Evolutionary conservation across 2,329 filamentous ascomycete species (phyloP).

Genomic region (Sclerotinia spermophila): DNA sequence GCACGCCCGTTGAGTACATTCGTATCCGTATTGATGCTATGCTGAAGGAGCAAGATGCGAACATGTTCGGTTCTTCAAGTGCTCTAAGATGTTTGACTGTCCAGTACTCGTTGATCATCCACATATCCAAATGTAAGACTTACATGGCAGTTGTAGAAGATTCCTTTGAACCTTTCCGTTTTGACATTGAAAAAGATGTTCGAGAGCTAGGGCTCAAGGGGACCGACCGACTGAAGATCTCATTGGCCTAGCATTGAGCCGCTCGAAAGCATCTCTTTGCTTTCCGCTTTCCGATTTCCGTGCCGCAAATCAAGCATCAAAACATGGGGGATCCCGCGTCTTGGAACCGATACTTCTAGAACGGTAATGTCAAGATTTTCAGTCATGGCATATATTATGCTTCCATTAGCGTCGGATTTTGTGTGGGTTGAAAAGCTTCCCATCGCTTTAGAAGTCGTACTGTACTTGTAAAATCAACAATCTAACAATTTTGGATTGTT

Average conservation of each 20-base stretch:
- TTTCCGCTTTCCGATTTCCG: slow-evolving; percentile 1
- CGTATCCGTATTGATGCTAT: neutral
- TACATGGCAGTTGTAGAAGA: neutral
- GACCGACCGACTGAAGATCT: neutral
- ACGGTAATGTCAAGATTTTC: neutral
- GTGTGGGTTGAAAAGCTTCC: neutral
- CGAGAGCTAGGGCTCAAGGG: neutral
- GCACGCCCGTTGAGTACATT: neutral
- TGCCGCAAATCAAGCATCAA: neutral
- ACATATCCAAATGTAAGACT: neutral
- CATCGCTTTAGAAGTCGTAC: neutral
- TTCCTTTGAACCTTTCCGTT: neutral
- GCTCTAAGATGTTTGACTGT: neutral
- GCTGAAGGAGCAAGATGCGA: neutral
- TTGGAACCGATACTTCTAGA: neutral
- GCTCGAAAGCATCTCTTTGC: neutral
- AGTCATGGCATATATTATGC: neutral
- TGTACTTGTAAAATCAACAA: neutral
- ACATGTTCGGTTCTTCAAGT: neutral
- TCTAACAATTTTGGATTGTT: neutral
- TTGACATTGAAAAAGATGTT: neutral
- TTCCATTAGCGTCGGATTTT: neutral
- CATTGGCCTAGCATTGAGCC: neutral
- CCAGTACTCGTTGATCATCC: neutral
- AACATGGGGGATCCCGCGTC: neutral